Percentiles rank a stretch among this genome's conserved stretches.
Conservation (phyloP, 139 green algal genomes). For the Nannochloris sp. region DNA sequence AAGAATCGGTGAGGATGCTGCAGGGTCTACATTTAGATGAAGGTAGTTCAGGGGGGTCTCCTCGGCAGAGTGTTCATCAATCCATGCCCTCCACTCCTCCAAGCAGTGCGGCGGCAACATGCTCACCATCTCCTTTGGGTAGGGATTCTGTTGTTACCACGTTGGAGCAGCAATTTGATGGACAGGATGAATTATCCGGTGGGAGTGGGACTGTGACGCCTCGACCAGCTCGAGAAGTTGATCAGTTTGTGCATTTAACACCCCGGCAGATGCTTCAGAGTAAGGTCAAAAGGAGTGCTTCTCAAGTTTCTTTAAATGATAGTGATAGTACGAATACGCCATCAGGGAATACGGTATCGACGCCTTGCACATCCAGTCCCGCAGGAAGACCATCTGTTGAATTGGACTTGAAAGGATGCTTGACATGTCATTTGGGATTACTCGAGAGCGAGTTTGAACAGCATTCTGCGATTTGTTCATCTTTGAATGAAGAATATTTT, state of each 20-base stretch:
- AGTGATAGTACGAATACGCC: too few species aligned
- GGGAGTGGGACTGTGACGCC: neutral
- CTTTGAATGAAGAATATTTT: constrained; percentile 23
- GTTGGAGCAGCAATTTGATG: constrained; percentile 40
- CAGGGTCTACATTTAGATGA: too few species aligned
- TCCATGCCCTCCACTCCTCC: neutral
- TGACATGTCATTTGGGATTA: constrained; percentile 38
- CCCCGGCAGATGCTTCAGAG: too few species aligned
- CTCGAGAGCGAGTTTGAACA: constrained; percentile 11
- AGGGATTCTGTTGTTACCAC: constrained; percentile 37
- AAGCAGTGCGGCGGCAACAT: constrained; percentile 3
- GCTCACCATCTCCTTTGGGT: constrained; percentile 31
- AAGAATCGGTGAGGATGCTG: too few species aligned
- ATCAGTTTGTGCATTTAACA: too few species aligned
- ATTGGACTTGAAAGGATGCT: constrained; percentile 13
- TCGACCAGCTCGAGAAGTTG: neutral
- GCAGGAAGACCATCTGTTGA: too few species aligned
- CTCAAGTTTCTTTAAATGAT: too few species aligned
- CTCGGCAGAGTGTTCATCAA: neutral
- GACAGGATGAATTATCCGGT: neutral
- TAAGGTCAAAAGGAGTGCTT: too few species aligned
- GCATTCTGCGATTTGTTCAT: constrained; percentile 29
- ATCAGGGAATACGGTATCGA: too few species aligned
- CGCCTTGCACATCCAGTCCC: neutral
- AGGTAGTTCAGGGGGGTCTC: neutral